Evolutionary conservation across 2,329 filamentous ascomycete species (phyloP).

Genomic region (Parafenestella ontariensis): DNA sequence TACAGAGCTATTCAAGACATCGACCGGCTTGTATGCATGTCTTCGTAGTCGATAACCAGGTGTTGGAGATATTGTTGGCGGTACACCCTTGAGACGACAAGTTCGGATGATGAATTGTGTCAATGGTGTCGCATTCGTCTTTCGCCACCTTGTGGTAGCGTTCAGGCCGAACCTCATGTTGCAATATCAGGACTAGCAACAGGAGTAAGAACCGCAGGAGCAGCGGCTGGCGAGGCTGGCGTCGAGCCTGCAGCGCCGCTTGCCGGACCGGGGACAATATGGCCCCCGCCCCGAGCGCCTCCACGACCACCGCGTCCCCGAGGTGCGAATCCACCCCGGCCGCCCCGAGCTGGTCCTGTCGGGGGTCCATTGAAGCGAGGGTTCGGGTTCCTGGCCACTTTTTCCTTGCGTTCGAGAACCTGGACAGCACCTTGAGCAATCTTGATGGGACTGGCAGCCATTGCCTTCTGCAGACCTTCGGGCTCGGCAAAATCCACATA

Average conservation of each 20-base stretch:
- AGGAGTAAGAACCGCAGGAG: constrained; percentile 13
- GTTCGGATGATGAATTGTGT: background rate
- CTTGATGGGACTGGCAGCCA: constrained; percentile 79
- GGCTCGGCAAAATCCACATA: constrained; percentile 87
- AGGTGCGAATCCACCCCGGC: constrained; percentile 42
- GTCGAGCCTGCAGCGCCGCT: constrained; percentile 14
- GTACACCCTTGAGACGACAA: background rate
- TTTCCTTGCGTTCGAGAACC: constrained; percentile 80
- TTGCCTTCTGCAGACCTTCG: constrained; percentile 75
- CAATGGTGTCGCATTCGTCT: background rate
- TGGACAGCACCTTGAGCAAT: constrained; percentile 88
- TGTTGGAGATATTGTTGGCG: background rate
- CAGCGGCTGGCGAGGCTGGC: constrained; percentile 9
- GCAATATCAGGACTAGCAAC: constrained; percentile 13
- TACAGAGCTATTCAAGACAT: background rate
- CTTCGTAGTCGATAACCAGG: background rate
- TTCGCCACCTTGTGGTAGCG: constrained; percentile 3
- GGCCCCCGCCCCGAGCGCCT: constrained; percentile 40
- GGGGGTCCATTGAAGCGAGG: constrained; percentile 39
- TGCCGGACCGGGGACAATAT: constrained; percentile 17
- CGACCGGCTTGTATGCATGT: background rate
- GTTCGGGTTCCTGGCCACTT: constrained; percentile 29
- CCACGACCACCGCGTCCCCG: constrained; percentile 45
- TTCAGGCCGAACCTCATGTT: background rate
- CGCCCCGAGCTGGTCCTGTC: constrained; percentile 35